phyloP scores from a whole-genome alignment of 768 basidiomycete genomes.

The Coprinopsis sp. region DNA sequence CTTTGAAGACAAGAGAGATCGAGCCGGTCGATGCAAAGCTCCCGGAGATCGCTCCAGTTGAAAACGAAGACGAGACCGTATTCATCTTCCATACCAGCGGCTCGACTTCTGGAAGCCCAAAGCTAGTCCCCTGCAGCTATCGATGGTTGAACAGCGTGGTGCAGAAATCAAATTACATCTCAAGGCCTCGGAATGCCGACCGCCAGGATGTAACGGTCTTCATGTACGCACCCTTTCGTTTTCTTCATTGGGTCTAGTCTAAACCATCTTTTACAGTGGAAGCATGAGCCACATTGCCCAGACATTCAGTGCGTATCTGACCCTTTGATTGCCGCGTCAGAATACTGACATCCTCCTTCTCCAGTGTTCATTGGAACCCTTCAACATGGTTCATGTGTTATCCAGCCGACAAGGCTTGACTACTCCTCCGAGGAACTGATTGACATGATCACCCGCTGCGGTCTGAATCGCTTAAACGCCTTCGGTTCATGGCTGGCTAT shows the following conservation, averaged over 20 bases:
- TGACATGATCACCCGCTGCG: conserved; percentile 64
- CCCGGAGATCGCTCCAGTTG: conserved; percentile 35
- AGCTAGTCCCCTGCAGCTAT: conserved; percentile 68
- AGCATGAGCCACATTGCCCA: conserved; percentile 83
- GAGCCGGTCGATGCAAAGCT: conserved; percentile 34
- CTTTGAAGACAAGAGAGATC: conserved; percentile 35
- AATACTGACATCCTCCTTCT: conserved; percentile 19
- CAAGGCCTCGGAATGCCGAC: conserved; percentile 42
- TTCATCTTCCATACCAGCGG: conserved; percentile 81
- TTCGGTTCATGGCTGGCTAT: conserved; percentile 65
- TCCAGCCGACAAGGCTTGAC: conserved; percentile 62
- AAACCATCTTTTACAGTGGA: conserved; percentile 47
- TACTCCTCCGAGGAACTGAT: conserved; percentile 67
- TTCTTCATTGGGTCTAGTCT: conserved; percentile 26
- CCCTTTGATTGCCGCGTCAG: conserved; percentile 20
- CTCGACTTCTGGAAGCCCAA: conserved; percentile 80
- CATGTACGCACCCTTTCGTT: conserved; percentile 43
- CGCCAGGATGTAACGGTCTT: conserved; percentile 65
- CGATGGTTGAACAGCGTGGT: conserved; percentile 61
- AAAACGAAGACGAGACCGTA: conserved; percentile 38
- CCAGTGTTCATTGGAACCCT: conserved; percentile 68
- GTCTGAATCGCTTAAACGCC: conserved; percentile 71
- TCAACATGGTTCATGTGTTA: conserved; percentile 67
- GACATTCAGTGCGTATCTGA: conserved; percentile 56
- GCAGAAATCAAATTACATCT: conserved; percentile 53